Conservation (phyloP, 140 eudicot genomes). For the Anethum foeniculum region DNA sequence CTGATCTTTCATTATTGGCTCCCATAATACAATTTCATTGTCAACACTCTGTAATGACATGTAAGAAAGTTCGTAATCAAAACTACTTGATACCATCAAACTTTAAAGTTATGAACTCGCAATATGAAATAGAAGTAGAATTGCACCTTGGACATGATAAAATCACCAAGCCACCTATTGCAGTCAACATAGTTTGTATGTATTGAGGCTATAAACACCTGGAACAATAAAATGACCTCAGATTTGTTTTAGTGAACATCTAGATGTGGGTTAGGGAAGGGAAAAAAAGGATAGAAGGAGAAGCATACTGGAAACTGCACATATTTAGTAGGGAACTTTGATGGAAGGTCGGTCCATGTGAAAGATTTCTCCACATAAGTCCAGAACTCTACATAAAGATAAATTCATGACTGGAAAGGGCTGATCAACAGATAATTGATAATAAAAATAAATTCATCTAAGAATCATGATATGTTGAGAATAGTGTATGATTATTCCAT, state of each 20-base stretch:
- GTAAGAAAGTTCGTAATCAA: background rate
- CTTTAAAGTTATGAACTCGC: background rate
- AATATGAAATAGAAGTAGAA: slow-evolving; percentile 13
- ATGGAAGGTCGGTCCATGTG: slow-evolving; percentile 94
- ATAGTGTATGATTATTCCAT: background rate
- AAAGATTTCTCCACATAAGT: slow-evolving; percentile 91
- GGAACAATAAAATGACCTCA: slow-evolving; percentile 16
- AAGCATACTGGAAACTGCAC: slow-evolving; percentile 94
- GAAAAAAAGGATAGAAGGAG: background rate
- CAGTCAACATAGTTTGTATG: slow-evolving; percentile 98
- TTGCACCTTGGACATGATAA: slow-evolving; percentile 82
- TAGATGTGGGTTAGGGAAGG: background rate
- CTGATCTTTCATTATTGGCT: slow-evolving; percentile 93
- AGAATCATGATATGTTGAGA: background rate
- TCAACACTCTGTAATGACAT: slow-evolving; percentile 70
- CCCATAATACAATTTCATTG: slow-evolving; percentile 91
- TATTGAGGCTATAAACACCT: slow-evolving; percentile 80
- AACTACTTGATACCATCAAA: background rate
- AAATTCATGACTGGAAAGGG: background rate
- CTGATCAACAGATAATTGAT: background rate
- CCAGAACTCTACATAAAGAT: slow-evolving; percentile 73
- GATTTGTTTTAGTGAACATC: slow-evolving; percentile 11
- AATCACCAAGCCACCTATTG: slow-evolving; percentile 97
- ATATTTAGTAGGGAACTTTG: slow-evolving; percentile 95
- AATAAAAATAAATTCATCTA: background rate